phyloP scores from a whole-genome alignment of 129 eudicot genomes.

The Centella asiatica region DNA sequence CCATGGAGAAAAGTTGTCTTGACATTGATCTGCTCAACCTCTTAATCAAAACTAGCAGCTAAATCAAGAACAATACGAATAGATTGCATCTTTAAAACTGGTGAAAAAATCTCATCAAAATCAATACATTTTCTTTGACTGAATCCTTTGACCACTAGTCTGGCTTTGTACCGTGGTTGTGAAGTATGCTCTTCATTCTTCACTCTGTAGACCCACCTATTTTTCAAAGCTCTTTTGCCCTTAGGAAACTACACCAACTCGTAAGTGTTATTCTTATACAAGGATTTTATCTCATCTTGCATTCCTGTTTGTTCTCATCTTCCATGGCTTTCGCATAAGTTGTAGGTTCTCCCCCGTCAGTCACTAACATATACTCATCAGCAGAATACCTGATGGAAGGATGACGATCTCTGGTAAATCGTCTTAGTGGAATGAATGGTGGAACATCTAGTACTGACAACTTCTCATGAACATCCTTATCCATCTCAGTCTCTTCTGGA shows the following conservation, averaged over 20 bases:
- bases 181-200: not conserved
- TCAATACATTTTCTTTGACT: constrained; percentile 6
- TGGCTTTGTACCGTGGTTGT: not conserved
- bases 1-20: too few species aligned
- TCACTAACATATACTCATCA: not conserved
- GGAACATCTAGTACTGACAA: not conserved
- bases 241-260: constrained; percentile 3
- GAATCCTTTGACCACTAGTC: constrained; percentile 16
- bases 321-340: not conserved
- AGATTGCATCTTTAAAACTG: constrained; percentile 9
- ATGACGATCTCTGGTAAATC: not conserved
- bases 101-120: constrained; percentile 19
- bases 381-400: not conserved
- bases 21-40: too few species aligned
- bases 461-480: not conserved
- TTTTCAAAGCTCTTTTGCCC: constrained; percentile 3
- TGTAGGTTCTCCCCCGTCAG: constrained; percentile 10
- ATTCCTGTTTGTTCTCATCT: not conserved
- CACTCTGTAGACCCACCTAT: constrained; percentile 10
- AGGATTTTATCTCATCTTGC: constrained; percentile 12
- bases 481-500: not conserved
- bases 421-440: not conserved
- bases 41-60: too few species aligned
- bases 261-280: constrained; percentile 6
- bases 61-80: too few species aligned